These are phyloP conservation scores for Boletus vinaceobasis DNA, from an alignment of 768 basidiomycete genomes.

Conservation along the genomic window DNA sequence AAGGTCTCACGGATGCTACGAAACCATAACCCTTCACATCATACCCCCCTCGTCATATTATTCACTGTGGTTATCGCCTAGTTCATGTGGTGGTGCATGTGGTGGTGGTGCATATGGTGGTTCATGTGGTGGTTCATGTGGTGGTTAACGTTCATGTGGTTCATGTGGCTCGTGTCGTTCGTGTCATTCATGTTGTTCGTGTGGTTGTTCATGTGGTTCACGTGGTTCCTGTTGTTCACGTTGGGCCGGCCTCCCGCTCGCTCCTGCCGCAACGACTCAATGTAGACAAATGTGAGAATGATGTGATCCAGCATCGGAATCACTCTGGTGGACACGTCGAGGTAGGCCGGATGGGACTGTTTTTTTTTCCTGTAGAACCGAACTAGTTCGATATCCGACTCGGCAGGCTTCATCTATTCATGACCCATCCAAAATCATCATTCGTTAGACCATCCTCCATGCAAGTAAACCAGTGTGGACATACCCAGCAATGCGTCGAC, in stretches of 20 bases:
- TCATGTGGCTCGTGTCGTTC: no score
- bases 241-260: neutral
- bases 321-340: conserved; percentile 15
- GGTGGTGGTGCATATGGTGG: no score
- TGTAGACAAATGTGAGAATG: conserved; percentile 26
- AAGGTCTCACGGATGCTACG: no score
- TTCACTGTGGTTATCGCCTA: no score
- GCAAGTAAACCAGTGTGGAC: neutral
- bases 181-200: no score
- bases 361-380: conserved; percentile 27
- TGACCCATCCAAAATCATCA: neutral
- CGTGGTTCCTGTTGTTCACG: no score
- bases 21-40: neutral
- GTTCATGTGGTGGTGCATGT: no score
- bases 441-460: neutral
- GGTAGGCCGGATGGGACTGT: conserved; percentile 20
- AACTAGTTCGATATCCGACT: conserved; percentile 16
- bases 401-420: conserved; percentile 17
- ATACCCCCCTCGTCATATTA: no score
- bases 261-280: conserved; percentile 18
- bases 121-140: no score
- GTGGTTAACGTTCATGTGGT: no score
- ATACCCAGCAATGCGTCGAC: conserved; percentile 24
- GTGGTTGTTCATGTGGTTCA: no score
- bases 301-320: conserved; percentile 24